Evolutionary conservation across 768 basidiomycete genomes (phyloP).

Genomic region (Boletus reticuloceps): DNA sequence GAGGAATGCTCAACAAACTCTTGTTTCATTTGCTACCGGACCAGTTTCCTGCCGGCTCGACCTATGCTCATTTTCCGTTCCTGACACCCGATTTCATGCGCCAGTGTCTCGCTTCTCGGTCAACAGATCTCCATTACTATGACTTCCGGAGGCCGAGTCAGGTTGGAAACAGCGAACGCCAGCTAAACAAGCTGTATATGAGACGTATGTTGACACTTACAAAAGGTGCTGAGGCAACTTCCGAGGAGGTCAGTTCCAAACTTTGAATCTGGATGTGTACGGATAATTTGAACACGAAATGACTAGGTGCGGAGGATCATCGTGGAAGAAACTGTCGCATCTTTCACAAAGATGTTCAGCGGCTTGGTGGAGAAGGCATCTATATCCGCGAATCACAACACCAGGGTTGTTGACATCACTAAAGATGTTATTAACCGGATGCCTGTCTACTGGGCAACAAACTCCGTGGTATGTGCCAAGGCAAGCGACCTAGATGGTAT

Average conservation of each 20-base stretch:
- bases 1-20: slow-evolving; percentile 71
- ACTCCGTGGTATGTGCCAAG: slow-evolving; percentile 47
- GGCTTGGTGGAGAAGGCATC: slow-evolving; percentile 14
- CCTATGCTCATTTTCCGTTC: slow-evolving; percentile 83
- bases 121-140: slow-evolving; percentile 44
- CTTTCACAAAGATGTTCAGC: slow-evolving; percentile 10
- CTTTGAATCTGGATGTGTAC: not conserved
- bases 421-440: slow-evolving; percentile 64
- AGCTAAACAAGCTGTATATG: slow-evolving; percentile 5
- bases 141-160: slow-evolving; percentile 52
- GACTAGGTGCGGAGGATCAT: slow-evolving; percentile 14
- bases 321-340: slow-evolving; percentile 9
- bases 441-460: slow-evolving; percentile 60
- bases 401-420: slow-evolving; percentile 54
- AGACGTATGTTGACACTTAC: slow-evolving; percentile 19
- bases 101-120: slow-evolving; percentile 43
- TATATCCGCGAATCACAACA: not conserved
- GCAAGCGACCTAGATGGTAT: not conserved
- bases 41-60: slow-evolving; percentile 61
- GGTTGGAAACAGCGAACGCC: not conserved
- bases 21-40: slow-evolving; percentile 71
- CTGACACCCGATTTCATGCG: slow-evolving; percentile 47
- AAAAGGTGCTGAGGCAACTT: not conserved
- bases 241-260: slow-evolving; percentile 11
- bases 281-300: not conserved